These are phyloP conservation scores for Colletotrichum sansevieriae DNA, from an alignment of 2,329 filamentous ascomycete species.

Conservation along the genomic window DNA sequence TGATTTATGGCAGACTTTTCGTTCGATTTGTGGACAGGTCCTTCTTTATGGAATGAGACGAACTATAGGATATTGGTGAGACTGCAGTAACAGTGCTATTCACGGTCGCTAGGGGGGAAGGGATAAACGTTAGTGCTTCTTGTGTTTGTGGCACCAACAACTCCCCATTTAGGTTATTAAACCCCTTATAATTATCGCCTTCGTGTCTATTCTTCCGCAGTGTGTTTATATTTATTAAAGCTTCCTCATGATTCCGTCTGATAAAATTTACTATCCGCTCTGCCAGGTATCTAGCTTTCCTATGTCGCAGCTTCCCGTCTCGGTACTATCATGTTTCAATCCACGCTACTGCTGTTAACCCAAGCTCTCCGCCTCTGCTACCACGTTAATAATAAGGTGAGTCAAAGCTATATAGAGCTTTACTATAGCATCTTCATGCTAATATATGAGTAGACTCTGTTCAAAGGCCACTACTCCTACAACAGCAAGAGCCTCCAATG, in stretches of 20 bases:
- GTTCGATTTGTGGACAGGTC: background rate
- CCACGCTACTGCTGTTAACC: no score
- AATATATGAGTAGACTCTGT: background rate
- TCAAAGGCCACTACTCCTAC: background rate
- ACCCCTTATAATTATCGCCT: background rate
- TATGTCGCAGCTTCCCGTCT: background rate
- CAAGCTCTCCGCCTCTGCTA: no score
- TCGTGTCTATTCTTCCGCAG: background rate
- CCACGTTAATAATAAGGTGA: background rate
- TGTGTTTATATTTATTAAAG: background rate
- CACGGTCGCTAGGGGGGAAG: background rate
- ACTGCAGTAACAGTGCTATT: background rate
- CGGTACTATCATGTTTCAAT: background rate
- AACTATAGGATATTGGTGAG: no score
- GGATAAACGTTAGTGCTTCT: background rate
- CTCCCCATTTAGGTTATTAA: background rate
- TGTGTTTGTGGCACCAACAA: background rate
- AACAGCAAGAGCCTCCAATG: background rate
- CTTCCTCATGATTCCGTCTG: background rate
- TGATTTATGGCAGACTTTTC: background rate
- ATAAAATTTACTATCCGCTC: background rate
- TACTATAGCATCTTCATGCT: background rate
- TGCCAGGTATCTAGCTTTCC: background rate
- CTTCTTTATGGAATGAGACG: background rate
- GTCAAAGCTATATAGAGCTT: background rate